These are phyloP conservation scores for Macadamia integrifolia DNA, from an alignment of 164 flowering plant genomes.

Conservation along the genomic window DNA sequence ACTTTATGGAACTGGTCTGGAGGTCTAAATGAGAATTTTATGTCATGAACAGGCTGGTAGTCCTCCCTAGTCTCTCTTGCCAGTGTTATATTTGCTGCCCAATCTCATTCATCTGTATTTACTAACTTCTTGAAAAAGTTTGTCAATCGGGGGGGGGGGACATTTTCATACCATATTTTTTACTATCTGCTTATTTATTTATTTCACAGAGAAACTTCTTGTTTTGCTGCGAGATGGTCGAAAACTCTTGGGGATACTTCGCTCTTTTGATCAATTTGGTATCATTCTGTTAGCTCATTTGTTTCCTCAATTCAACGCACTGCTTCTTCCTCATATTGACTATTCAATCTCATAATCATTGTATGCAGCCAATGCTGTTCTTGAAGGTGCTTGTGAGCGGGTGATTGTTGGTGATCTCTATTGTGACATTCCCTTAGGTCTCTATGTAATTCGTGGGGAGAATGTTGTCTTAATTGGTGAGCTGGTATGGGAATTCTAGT, in stretches of 20 bases:
- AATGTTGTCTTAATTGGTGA: slow-evolving; percentile 95
- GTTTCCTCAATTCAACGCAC: neutral
- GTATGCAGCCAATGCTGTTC: slow-evolving; percentile 69
- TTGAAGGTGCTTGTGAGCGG: slow-evolving; percentile 88
- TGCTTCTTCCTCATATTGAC: neutral
- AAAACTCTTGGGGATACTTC: slow-evolving; percentile 40
- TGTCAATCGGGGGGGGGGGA: neutral
- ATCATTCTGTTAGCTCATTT: neutral
- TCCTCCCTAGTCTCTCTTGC: no score
- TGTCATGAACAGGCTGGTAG: no score
- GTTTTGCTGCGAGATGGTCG: slow-evolving; percentile 48
- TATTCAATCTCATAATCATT: neutral
- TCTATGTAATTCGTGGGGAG: slow-evolving; percentile 93
- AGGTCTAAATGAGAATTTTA: no score
- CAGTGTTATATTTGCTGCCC: no score
- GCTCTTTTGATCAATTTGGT: slow-evolving; percentile 55
- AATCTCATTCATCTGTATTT: neutral
- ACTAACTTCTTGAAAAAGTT: neutral
- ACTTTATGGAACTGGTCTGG: no score
- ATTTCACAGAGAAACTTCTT: slow-evolving; percentile 38
- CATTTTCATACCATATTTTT: neutral
- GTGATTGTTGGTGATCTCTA: slow-evolving; percentile 89
- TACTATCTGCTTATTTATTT: neutral
- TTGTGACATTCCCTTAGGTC: slow-evolving; percentile 85
- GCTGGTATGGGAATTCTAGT: slow-evolving; percentile 24